These are phyloP conservation scores for Zopfochytrium polystomum DNA, from an alignment of 371 early-diverging fungal genomes.

Conservation along the genomic window DNA sequence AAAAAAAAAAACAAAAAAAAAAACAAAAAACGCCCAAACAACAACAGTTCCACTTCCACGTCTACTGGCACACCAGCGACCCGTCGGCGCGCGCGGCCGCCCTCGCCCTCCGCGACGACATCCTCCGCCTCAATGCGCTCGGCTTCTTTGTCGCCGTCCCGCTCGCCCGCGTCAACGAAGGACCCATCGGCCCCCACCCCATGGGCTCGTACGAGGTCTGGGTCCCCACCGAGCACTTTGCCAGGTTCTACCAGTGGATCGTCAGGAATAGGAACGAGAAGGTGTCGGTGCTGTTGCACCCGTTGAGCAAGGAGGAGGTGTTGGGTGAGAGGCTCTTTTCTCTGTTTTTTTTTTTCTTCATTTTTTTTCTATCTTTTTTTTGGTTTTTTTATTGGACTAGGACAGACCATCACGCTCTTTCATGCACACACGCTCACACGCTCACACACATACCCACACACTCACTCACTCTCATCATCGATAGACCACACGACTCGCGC, in stretches of 20 bases:
- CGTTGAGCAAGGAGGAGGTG: slow-evolving; percentile 45
- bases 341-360: no score
- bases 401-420: no score
- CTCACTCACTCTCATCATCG: slow-evolving; percentile 4
- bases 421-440: no score
- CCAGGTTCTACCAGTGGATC: slow-evolving; percentile 47
- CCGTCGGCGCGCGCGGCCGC: slow-evolving; percentile 36
- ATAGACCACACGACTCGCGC: slow-evolving; percentile 53
- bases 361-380: no score
- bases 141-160: slow-evolving; percentile 55
- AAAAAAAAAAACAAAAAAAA: no score
- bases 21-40: not conserved
- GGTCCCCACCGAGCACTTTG: slow-evolving; percentile 56
- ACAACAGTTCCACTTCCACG: slow-evolving; percentile 55
- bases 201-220: slow-evolving; percentile 52
- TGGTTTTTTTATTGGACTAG: no score
- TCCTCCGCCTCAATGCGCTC: slow-evolving; percentile 38
- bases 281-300: slow-evolving; percentile 52
- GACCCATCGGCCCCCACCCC: slow-evolving; percentile 40
- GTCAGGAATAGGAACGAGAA: slow-evolving; percentile 38
- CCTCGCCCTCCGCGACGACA: slow-evolving; percentile 41
- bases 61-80: slow-evolving; percentile 55
- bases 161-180: slow-evolving; percentile 37
- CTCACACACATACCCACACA: slow-evolving; percentile 2
- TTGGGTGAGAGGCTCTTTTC: not conserved